Percentiles rank a stretch among this genome's conserved stretches.
These are phyloP conservation scores for Trichoderma atrobrunneum DNA, from an alignment of 2,329 filamentous ascomycete genomes.

Conservation along the genomic window DNA sequence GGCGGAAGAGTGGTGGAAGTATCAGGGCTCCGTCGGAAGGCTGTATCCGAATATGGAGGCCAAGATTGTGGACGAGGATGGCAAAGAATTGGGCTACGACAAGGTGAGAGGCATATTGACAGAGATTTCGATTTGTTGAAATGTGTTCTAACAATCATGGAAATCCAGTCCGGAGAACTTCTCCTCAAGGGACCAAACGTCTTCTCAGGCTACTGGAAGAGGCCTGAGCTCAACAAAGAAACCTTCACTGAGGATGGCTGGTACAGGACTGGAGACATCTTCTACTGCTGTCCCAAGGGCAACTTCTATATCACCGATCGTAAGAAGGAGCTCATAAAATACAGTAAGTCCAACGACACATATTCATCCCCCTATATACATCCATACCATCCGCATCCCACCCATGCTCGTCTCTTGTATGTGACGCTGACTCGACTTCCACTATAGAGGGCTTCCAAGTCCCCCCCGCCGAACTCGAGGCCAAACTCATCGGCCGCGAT, in stretches of 20 bases:
- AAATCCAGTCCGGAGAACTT: conserved; percentile 57
- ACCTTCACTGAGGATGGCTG: conserved; percentile 74
- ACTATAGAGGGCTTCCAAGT: conserved; percentile 63
- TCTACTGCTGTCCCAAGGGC: conserved; percentile 70
- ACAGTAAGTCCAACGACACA: conserved; percentile 39
- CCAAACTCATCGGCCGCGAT: conserved; percentile 42
- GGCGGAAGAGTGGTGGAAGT: conserved; percentile 72
- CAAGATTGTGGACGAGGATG: conserved; percentile 70
- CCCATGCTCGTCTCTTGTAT: background rate
- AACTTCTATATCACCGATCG: conserved; percentile 92
- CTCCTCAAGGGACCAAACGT: conserved; percentile 79
- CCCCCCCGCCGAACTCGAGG: conserved; percentile 64
- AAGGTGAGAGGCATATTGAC: conserved; percentile 28
- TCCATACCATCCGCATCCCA: background rate
- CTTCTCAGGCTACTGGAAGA: conserved; percentile 76
- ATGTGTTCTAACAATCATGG: background rate
- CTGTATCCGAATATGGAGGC: conserved; percentile 76
- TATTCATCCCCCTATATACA: background rate
- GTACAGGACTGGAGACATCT: conserved; percentile 89
- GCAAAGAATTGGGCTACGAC: conserved; percentile 54
- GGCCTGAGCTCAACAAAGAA: conserved; percentile 65
- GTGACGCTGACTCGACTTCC: background rate
- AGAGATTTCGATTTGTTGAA: background rate
- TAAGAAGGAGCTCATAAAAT: conserved; percentile 63
- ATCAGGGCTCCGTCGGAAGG: conserved; percentile 74